Percentiles rank a stretch among this genome's conserved stretches.
Evolutionary conservation across 352 stramenopile species (phyloP).

Genomic region (Phytophthora crassamura): DNA sequence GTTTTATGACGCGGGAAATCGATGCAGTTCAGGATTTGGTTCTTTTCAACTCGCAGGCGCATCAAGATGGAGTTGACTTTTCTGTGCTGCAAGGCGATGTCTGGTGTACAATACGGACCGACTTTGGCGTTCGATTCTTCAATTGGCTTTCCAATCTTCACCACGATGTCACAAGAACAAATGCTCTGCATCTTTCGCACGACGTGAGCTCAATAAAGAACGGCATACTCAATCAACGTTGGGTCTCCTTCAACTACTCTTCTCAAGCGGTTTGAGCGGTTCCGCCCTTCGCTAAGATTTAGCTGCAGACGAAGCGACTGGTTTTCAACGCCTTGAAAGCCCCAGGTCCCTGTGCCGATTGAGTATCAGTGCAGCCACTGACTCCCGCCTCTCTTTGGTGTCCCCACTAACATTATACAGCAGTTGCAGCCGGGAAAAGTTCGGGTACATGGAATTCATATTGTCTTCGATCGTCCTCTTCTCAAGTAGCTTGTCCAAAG

Average conservation of each 20-base stretch:
- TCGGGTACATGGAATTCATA: constrained; percentile 17
- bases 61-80: too few relatives aligned
- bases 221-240: background rate
- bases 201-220: constrained; percentile 5
- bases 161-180: background rate
- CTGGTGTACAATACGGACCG: too few relatives aligned
- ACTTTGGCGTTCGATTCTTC: background rate
- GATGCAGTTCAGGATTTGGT: too few relatives aligned
- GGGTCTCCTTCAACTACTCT: background rate
- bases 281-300: background rate
- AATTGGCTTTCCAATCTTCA: background rate
- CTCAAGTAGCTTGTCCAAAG: constrained; percentile 4
- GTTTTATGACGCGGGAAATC: too few relatives aligned
- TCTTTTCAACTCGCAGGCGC: too few relatives aligned
- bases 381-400: too few relatives aligned
- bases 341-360: too few relatives aligned
- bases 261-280: background rate
- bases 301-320: background rate
- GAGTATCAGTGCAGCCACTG: background rate
- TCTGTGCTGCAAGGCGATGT: too few relatives aligned
- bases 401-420: too few relatives aligned
- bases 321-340: background rate
- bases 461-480: constrained; percentile 21
- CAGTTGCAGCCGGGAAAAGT: constrained; percentile 23
- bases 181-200: constrained; percentile 11